Percentiles rank a stretch among this genome's conserved stretches.
Evolutionary conservation across 2,329 filamentous ascomycete species (phyloP).

Genomic region (Ceratocystis papillata): DNA sequence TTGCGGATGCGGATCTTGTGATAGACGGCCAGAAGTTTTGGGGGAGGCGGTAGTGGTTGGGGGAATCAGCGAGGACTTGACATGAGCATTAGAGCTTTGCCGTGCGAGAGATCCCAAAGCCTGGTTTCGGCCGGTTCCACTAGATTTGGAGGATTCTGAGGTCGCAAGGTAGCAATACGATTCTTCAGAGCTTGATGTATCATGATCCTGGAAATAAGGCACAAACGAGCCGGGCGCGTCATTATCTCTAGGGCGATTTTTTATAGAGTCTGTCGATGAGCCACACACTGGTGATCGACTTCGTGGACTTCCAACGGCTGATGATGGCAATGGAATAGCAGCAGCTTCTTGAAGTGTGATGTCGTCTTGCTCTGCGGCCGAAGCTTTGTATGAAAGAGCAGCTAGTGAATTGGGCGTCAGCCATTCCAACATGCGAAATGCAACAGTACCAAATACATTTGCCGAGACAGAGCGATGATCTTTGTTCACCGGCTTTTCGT

Average conservation of each 20-base stretch:
- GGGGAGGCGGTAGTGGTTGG: background rate
- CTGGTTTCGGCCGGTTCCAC: constrained; percentile 9
- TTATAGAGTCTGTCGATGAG: background rate
- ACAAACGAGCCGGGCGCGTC: background rate
- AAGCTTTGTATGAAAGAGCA: constrained; percentile 18
- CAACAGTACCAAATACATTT: constrained; percentile 53
- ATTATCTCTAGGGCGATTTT: background rate
- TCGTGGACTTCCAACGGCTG: constrained; percentile 16
- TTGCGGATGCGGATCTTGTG: constrained; percentile 30
- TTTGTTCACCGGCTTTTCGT: constrained; percentile 40
- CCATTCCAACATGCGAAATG: constrained; percentile 62
- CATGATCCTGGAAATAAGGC: background rate
- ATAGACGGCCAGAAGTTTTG: constrained; percentile 24
- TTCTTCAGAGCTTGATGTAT: background rate
- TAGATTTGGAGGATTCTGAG: constrained; percentile 11
- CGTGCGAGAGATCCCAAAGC: constrained; percentile 19
- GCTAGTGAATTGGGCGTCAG: constrained; percentile 41
- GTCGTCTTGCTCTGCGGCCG: constrained; percentile 22
- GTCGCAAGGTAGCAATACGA: background rate
- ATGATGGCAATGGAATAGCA: constrained; percentile 20
- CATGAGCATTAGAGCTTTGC: constrained; percentile 27
- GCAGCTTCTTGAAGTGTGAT: constrained; percentile 21
- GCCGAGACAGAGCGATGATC: constrained; percentile 52
- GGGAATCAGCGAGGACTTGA: constrained; percentile 25
- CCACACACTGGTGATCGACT: constrained; percentile 12